phyloP scores from a whole-genome alignment of 129 eudicot species.

The Heracleum sosnowskyi region DNA sequence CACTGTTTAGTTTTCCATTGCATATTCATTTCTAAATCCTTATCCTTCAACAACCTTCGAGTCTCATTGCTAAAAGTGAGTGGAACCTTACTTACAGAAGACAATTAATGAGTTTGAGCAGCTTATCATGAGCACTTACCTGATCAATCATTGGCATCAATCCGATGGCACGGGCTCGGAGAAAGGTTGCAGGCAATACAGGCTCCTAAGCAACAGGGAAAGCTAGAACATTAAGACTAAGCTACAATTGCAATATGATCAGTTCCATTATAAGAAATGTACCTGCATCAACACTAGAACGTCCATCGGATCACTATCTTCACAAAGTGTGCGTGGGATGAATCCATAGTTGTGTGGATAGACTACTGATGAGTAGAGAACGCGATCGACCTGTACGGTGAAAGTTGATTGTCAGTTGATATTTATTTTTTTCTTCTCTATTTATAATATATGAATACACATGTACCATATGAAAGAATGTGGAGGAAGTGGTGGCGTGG shows the following conservation, averaged over 20 bases:
- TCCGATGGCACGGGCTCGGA: conserved; percentile 95
- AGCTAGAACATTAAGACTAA: neutral
- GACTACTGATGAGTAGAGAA: conserved; percentile 92
- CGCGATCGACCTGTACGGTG: conserved; percentile 62
- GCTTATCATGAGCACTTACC: conserved; percentile 27
- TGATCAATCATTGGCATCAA: conserved; percentile 98
- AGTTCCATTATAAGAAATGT: neutral
- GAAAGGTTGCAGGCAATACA: conserved; percentile 75
- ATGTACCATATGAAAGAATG: neutral
- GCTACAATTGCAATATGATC: conserved; percentile 6
- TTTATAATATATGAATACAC: neutral
- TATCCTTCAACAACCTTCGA: neutral
- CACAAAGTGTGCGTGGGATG: conserved; percentile 90
- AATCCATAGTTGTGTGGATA: conserved; percentile 99
- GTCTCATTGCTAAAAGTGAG: neutral
- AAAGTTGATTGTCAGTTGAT: neutral
- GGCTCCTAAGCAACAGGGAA: conserved; percentile 57
- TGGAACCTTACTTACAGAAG: neutral
- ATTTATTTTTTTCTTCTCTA: neutral
- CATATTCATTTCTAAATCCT: neutral
- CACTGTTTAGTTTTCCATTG: neutral
- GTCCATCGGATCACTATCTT: conserved; percentile 91
- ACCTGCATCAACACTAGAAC: conserved; percentile 97
- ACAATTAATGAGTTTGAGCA: neutral
- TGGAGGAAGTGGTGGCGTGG: neutral